Evolutionary conservation across 1,284 basidiomycete genomes (phyloP), one percentile per base, ranked within the genome.

Genomic region (Fomitopsis betulina): DNA sequence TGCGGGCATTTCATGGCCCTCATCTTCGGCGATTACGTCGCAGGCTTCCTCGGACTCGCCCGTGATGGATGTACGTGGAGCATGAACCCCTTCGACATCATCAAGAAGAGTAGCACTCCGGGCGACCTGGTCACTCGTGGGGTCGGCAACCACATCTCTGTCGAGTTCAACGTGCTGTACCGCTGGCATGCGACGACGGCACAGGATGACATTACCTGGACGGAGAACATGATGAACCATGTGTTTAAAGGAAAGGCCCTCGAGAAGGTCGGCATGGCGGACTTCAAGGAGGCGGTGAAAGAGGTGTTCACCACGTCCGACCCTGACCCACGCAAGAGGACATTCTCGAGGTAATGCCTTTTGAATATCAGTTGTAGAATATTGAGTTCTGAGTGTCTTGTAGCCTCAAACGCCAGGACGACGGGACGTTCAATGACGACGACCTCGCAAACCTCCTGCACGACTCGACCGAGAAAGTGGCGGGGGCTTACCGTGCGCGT

Each of bases 141-240:
- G 12, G 3, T 10, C 9, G 90, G 91, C 43, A 93, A 92, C 65
- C 82, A 81, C 50, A 80, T 83, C 60, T 86, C 87, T 0, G 71
- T 91, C 53, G 91, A 93, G 69, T 90, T 90, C 73, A 90, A 88
- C 65, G 72, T 88, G 8, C 72, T 90, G 13, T 91, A 90, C 68
- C 75, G 83, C 49, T 93, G 89, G 91, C 91, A 93, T 67, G 77
- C 88, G 15, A 79, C 86, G 0, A 70, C 87, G 8, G 87, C 86
- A 2, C 62, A 78, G 60, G 59, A 78, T 51, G 89, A 93, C 67
- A 78, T 80, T 0, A 50, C 73, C 37, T 91, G 88, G 89, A 81
- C 82, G 1, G 77, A 82, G 57, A 62, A 73, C 58, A 57, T 63
- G 35, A 57, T 67, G 50, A 56, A 60, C 50, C 58, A 66, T 53